Evolutionary conservation across 1,284 basidiomycete genomes (phyloP).

Genomic region (Apiotrichum domesticum): DNA sequence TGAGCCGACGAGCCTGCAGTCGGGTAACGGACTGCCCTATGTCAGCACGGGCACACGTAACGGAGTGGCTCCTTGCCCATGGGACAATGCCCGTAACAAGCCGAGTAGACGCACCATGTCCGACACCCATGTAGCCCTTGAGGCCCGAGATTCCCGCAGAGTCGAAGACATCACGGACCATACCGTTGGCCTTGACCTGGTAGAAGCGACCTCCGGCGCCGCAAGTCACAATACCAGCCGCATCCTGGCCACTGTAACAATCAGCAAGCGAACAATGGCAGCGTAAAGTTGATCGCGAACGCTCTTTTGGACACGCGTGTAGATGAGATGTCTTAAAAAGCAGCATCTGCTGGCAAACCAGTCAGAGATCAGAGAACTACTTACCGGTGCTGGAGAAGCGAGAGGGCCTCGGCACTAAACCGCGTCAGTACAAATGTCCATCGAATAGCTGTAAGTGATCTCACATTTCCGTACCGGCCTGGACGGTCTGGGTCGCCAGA

Average conservation of each 20-base stretch:
- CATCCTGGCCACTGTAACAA: slow-evolving; percentile 72
- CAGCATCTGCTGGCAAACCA: not conserved
- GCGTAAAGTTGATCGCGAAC: not conserved
- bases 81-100: no score
- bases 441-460: not conserved
- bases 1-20: slow-evolving; percentile 96
- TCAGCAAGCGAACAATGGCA: no score
- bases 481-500: slow-evolving; percentile 53
- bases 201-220: slow-evolving; percentile 91
- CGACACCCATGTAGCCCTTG: slow-evolving; percentile 93
- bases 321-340: not conserved
- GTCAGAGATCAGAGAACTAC: slow-evolving; percentile 2
- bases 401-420: slow-evolving; percentile 66
- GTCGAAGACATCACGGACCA: slow-evolving; percentile 98
- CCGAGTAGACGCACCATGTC: slow-evolving; percentile 65
- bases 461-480: slow-evolving; percentile 70
- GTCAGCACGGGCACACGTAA: slow-evolving; percentile 11
- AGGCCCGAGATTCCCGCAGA: slow-evolving; percentile 67
- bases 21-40: slow-evolving; percentile 75
- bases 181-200: slow-evolving; percentile 99
- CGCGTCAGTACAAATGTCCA: no score
- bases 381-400: slow-evolving; percentile 77
- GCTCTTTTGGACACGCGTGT: not conserved
- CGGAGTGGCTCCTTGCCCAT: no score
- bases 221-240: slow-evolving; percentile 95